Evolutionary conservation across 23 red algal genomes (phyloP).

Genomic region (Gracilaria vermiculophylla): DNA sequence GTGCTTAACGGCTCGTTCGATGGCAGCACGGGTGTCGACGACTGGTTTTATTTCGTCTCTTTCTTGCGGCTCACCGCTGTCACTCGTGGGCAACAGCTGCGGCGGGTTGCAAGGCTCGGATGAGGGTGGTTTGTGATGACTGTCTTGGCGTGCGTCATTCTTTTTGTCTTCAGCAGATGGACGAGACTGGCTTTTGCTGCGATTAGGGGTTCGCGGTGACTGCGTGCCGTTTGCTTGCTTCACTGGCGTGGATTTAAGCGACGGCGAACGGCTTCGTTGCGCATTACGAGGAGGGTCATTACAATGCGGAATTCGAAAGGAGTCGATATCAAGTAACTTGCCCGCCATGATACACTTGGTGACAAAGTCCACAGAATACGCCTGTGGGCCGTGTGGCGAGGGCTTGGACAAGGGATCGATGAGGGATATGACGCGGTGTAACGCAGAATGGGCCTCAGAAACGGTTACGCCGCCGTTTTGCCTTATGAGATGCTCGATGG

Average conservation of each 20-base stretch:
- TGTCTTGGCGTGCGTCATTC: no score
- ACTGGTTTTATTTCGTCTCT: not conserved
- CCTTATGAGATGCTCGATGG: not conserved
- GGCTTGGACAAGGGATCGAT: slow-evolving; percentile 1
- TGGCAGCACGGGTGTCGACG: not conserved
- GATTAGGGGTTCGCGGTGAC: no score
- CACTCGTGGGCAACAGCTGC: not conserved
- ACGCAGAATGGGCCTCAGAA: not conserved
- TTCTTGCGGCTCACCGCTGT: not conserved
- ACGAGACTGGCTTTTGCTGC: no score
- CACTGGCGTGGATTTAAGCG: not conserved
- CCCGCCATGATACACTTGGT: not conserved
- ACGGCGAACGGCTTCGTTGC: not conserved
- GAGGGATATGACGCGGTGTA: not conserved
- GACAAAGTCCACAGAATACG: not conserved
- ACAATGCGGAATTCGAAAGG: not conserved
- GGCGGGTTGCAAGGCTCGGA: no score
- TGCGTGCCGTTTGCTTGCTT: not conserved
- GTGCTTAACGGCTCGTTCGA: not conserved
- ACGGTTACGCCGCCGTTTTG: not conserved
- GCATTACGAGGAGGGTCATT: not conserved
- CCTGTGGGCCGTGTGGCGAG: not conserved
- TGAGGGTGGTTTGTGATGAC: no score
- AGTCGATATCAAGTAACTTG: not conserved
- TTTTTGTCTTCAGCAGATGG: no score